Evolutionary conservation across 2,329 filamentous ascomycete genomes (phyloP).

Genomic region (Xylaria multiplex): DNA sequence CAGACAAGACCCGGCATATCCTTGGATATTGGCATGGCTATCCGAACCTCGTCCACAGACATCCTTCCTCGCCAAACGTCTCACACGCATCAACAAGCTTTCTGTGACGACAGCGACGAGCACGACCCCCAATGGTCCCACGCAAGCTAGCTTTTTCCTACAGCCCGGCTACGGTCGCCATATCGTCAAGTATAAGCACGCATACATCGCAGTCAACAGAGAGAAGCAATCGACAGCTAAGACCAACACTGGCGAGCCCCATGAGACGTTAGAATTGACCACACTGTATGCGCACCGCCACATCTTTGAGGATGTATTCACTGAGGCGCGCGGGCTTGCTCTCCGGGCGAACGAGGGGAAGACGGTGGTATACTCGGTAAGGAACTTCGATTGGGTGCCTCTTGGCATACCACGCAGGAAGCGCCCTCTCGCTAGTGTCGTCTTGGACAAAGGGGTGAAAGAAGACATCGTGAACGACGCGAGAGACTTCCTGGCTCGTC

Average conservation of each 20-base stretch:
- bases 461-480: slow-evolving; percentile 84
- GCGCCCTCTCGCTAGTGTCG: slow-evolving; percentile 85
- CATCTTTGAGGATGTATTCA: slow-evolving; percentile 90
- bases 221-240: slow-evolving; percentile 87
- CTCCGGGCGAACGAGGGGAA: slow-evolving; percentile 87
- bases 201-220: slow-evolving; percentile 87
- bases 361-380: slow-evolving; percentile 88
- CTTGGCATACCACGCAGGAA: slow-evolving; percentile 89
- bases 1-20: slow-evolving; percentile 90
- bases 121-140: slow-evolving; percentile 71
- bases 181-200: slow-evolving; percentile 84
- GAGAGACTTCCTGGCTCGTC: slow-evolving; percentile 79
- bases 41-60: slow-evolving; percentile 77
- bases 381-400: slow-evolving; percentile 83
- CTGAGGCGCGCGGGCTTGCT: slow-evolving; percentile 84
- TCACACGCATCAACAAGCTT: slow-evolving; percentile 70
- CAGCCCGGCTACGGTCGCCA: slow-evolving; percentile 93
- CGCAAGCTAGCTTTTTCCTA: slow-evolving; percentile 83
- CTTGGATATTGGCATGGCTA: slow-evolving; percentile 95
- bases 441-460: slow-evolving; percentile 88
- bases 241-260: slow-evolving; percentile 84
- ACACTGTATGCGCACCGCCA: slow-evolving; percentile 89
- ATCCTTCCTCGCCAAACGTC: slow-evolving; percentile 67
- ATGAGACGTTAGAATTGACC: slow-evolving; percentile 92
- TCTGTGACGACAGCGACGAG: slow-evolving; percentile 66